Base-by-base conservation (phyloP, 2,329 filamentous ascomycete species). In the Pochonia chlamydosporia region DNA sequence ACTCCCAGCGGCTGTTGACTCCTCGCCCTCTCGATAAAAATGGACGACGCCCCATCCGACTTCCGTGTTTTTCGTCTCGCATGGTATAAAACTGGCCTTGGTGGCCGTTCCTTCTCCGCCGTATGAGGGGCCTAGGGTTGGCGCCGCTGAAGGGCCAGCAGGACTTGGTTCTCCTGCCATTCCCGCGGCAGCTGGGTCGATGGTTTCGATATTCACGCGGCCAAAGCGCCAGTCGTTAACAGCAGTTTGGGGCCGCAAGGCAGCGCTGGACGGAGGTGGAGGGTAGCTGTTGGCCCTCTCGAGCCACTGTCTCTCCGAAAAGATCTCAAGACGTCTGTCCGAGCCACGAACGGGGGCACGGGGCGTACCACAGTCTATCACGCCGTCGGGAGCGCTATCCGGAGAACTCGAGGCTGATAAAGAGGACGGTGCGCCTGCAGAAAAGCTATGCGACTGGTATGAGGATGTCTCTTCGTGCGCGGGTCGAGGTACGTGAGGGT, bases 41-140 rank as follows among this genome's bases (percentile, higher is more conserved):
- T 96, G 93, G 2, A 99, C 90, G 13, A 97, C 82, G 1, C 93
- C 93, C 85, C 89, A 96, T 36, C 89, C 88, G 2, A 90, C 75
- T 50, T 95, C 86, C 1, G 89, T 89, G 46, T 85, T 81, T 57
- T 76, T 81, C 14, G 82, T 79, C 47, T 85, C 79, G 1, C 92
- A 74, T 1, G 87, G 83, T 18, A 88, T 71, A 61, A 85, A 95
- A 52, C 80, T 77, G 5, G 89, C 93, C 63, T 91, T 96, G 1
- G 91, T 95, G 49, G 88, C 84, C 43, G 85, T 80, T 5, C 87
- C 88, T 5, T 81, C 76, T 23, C 74, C 73, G 8, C 75, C 73
- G 44, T 79, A 70, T 23, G 69, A 76, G 0, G 78, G 79, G 0
- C 78, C 79, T 11, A 82, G 61, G 56, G 63, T 74, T 54, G 62